Evolutionary conservation across 2,329 filamentous ascomycete genomes (phyloP).

Genomic region (Pseudogymnoascus sp.): DNA sequence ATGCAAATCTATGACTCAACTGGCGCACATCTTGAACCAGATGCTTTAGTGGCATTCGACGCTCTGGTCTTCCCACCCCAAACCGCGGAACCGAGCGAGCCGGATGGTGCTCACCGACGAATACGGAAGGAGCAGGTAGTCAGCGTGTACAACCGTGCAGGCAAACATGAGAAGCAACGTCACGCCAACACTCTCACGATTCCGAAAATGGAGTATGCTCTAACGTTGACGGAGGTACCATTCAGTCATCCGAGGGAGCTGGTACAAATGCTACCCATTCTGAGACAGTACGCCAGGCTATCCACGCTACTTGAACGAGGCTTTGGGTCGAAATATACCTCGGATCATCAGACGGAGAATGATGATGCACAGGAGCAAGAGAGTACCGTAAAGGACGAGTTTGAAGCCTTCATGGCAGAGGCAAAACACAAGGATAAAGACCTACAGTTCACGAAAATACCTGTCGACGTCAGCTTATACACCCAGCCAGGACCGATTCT

Average conservation of each 20-base stretch:
- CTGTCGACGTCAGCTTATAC: conserved; percentile 24
- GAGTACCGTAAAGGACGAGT: conserved; percentile 23
- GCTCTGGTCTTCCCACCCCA: conserved; percentile 45
- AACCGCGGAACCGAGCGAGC: conserved; percentile 16
- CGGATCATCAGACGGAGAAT: conserved; percentile 2
- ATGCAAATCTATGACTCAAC: conserved; percentile 53
- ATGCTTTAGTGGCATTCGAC: conserved; percentile 36
- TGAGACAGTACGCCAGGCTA: conserved; percentile 69
- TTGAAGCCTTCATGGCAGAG: conserved; percentile 24
- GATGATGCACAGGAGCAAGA: conserved; percentile 9
- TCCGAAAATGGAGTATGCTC: conserved; percentile 64
- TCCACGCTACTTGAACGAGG: conserved; percentile 55
- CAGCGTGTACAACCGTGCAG: background rate
- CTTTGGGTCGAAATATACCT: conserved; percentile 35
- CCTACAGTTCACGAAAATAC: conserved; percentile 8
- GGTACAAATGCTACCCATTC: conserved; percentile 60
- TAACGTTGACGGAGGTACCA: conserved; percentile 57
- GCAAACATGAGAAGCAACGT: background rate
- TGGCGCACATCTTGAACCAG: conserved; percentile 48
- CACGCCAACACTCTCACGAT: conserved; percentile 57
- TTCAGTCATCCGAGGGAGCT: conserved; percentile 75
- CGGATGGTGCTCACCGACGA: conserved; percentile 11
- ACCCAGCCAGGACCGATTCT: conserved; percentile 24
- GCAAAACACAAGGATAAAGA: background rate
- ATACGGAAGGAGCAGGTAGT: background rate